Base-by-base conservation (phyloP, 2,329 filamentous ascomycete genomes). In the Boeremia exigua region DNA sequence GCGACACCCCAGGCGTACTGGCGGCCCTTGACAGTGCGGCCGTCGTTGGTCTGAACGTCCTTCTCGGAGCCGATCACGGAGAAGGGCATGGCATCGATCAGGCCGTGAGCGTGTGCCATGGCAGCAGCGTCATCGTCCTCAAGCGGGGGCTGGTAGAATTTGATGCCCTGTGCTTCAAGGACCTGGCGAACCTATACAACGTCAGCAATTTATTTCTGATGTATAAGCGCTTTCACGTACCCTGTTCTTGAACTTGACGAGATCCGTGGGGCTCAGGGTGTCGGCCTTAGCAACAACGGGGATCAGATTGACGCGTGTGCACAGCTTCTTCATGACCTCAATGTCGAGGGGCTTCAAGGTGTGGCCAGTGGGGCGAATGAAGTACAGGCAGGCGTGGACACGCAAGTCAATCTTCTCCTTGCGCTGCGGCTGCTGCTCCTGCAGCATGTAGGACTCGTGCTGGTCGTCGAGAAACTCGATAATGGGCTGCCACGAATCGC, bases 401-500 rank as follows among this genome's bases (percentile, higher is more conserved):
- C 95, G 93, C 73, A 99, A 90, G 77, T 99, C 95, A 73, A 99
- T 99, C 87, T 98, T 99, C 84, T 99, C 95, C 74, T 90, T 88
- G 74, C 95, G 92, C 80, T 92, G 92, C 70, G 96, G 95, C 82
- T 99, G 95, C 81, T 99, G 95, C 87, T 99, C 95, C 84, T 99
- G 95, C 77, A 99, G 86, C 95, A 99, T 99, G 82, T 99, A 99
- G 33, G 95, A 99, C 85, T 99, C 95, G 79, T 99, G 96, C 86
- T 99, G 95, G 82, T 99, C 95, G 81, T 99, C 95, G 73, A 99
- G 86, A 84, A 99, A 99, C 81, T 99, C 95, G 80, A 99, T 98
- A 77, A 99, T 98, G 77, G 95, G 95, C 86, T 96, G 96, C 95
- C 95, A 99, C 62, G 95, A 98, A 80, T 99, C 95, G 75, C 94